Conservation (phyloP, 768 basidiomycete species). For the Nevesoporus exiguus region DNA sequence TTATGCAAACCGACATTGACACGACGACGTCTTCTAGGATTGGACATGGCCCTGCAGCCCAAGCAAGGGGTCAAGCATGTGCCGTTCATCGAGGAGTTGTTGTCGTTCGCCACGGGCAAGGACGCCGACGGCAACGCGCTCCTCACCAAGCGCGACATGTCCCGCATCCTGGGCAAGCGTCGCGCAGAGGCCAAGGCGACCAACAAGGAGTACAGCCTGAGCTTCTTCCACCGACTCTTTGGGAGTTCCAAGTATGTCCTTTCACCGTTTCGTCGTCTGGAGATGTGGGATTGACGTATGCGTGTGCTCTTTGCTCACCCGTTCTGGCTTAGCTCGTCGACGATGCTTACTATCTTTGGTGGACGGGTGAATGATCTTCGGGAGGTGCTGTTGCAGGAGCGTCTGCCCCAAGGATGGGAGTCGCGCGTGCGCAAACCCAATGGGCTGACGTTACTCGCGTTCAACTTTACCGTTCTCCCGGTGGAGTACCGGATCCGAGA, state of each 20-base stretch:
- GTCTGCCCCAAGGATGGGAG: slow-evolving; percentile 72
- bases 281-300: neutral
- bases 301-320: too few species aligned
- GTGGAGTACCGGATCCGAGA: slow-evolving; percentile 21
- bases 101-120: slow-evolving; percentile 58
- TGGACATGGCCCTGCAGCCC: slow-evolving; percentile 44
- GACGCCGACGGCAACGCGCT: slow-evolving; percentile 43
- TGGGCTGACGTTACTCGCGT: slow-evolving; percentile 56
- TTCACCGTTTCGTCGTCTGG: neutral
- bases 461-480: slow-evolving; percentile 43
- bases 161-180: slow-evolving; percentile 55
- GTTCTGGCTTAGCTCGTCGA: slow-evolving; percentile 49
- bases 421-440: slow-evolving; percentile 47
- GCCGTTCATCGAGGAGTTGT: slow-evolving; percentile 53
- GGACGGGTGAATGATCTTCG: slow-evolving; percentile 57
- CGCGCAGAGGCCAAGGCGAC: slow-evolving; percentile 51
- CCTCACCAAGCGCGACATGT: slow-evolving; percentile 58
- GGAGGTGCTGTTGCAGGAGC: slow-evolving; percentile 58
- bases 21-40: slow-evolving; percentile 37
- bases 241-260: slow-evolving; percentile 62
- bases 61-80: slow-evolving; percentile 54
- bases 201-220: slow-evolving; percentile 59
- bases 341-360: slow-evolving; percentile 66
- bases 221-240: slow-evolving; percentile 56
- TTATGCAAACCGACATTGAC: neutral